Evolutionary conservation across 331 rosid species (phyloP).

Genomic region (Saraca asoca): DNA sequence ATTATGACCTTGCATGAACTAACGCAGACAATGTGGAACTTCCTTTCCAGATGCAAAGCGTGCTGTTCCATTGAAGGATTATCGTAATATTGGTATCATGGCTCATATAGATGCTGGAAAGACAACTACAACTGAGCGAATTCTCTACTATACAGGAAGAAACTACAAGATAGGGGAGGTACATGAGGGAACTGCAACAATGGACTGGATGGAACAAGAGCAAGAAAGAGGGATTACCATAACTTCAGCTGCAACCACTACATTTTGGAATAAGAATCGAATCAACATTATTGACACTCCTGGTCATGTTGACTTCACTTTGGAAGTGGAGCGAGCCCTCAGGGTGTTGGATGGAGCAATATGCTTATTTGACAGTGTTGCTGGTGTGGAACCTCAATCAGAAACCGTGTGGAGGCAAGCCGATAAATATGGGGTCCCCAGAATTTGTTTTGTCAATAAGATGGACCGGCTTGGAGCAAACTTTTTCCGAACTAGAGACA

Average conservation of each 20-base stretch:
- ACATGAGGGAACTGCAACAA: slow-evolving; percentile 94
- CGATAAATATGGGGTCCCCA: slow-evolving; percentile 90
- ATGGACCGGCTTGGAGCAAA: slow-evolving; percentile 99
- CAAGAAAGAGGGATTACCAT: slow-evolving; percentile 98
- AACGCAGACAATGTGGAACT: slow-evolving; percentile 11
- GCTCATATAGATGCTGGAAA: slow-evolving; percentile 98
- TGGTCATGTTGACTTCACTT: slow-evolving; percentile 94
- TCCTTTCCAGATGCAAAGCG: slow-evolving; percentile 56
- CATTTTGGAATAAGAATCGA: slow-evolving; percentile 89
- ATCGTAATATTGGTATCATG: slow-evolving; percentile 96
- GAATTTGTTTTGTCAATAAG: slow-evolving; percentile 93
- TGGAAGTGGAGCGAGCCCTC: slow-evolving; percentile 96
- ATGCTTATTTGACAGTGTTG: slow-evolving; percentile 96
- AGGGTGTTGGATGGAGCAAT: slow-evolving; percentile 95
- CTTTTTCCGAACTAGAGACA: slow-evolving; percentile 89
- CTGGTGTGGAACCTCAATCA: slow-evolving; percentile 98
- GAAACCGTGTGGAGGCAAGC: slow-evolving; percentile 99
- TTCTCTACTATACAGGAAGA: slow-evolving; percentile 88
- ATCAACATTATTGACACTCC: slow-evolving; percentile 97
- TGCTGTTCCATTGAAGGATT: slow-evolving; percentile 68
- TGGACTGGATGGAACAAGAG: slow-evolving; percentile 99
- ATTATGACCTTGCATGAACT: slow-evolving; percentile 18
- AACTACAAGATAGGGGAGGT: slow-evolving; percentile 98
- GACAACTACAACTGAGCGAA: slow-evolving; percentile 87
- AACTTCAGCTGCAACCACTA: slow-evolving; percentile 97